Evolutionary conservation across 768 basidiomycete genomes (phyloP).

Genomic region (Rhodotorula toruloides): DNA sequence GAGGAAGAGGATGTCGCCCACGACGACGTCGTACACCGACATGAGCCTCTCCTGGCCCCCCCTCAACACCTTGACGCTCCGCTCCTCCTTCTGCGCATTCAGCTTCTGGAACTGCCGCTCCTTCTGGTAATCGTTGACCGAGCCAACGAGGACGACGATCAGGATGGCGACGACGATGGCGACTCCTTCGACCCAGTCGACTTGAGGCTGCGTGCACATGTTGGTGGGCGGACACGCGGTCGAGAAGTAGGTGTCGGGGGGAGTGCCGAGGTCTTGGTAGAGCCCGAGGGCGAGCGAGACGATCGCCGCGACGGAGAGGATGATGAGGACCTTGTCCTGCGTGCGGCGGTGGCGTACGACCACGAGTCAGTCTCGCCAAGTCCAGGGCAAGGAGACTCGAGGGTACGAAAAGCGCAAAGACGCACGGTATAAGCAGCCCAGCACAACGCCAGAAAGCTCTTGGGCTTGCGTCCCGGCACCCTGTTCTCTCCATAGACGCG

Average conservation of each 20-base stretch:
- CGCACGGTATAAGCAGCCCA: conserved; percentile 57
- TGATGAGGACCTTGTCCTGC: conserved; percentile 83
- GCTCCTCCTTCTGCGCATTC: conserved; percentile 55
- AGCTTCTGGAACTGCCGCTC: conserved; percentile 88
- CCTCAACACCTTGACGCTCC: conserved; percentile 72
- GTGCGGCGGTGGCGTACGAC: not conserved
- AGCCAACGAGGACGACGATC: conserved; percentile 70
- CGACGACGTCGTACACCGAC: conserved; percentile 82
- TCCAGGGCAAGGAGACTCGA: not conserved
- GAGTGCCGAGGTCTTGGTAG: conserved; percentile 82
- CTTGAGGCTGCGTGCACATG: conserved; percentile 58
- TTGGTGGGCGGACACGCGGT: conserved; percentile 28
- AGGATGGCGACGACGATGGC: conserved; percentile 54
- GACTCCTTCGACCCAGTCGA: conserved; percentile 91
- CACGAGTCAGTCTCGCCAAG: not conserved
- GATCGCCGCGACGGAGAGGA: conserved; percentile 85
- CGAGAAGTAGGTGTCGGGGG: conserved; percentile 51
- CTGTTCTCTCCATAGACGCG: conserved; percentile 71
- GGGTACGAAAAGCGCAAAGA: not conserved
- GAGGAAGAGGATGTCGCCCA: conserved; percentile 83
- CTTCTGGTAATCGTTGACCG: conserved; percentile 97
- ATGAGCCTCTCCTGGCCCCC: conserved; percentile 64
- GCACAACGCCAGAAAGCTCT: conserved; percentile 69
- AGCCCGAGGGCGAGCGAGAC: conserved; percentile 89
- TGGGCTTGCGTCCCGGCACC: conserved; percentile 64